A percentile compares a stretch with the other conserved stretches of the same genome.
Conservation (phyloP, 2,329 filamentous ascomycete genomes). For the Fusarium avenaceum region DNA sequence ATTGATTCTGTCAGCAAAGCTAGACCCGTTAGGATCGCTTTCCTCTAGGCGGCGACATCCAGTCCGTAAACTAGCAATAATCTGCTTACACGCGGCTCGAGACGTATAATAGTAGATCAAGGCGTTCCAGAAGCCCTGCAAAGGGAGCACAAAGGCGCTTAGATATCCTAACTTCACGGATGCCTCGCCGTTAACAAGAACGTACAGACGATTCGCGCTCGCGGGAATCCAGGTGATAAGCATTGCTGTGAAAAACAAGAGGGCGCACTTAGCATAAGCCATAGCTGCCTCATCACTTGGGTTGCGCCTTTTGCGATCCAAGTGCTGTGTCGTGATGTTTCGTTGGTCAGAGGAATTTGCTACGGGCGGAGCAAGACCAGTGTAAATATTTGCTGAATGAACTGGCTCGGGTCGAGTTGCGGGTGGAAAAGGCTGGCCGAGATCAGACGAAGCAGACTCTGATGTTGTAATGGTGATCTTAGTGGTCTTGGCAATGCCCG, state of each 20-base stretch:
- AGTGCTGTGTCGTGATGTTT: neutral
- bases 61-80: constrained; percentile 3
- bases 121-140: constrained; percentile 21
- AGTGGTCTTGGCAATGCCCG: constrained; percentile 14
- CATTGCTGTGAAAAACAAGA: constrained; percentile 18
- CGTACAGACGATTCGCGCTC: constrained; percentile 20
- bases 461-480: constrained; percentile 13
- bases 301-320: neutral
- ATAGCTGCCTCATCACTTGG: constrained; percentile 15
- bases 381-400: constrained; percentile 9
- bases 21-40: constrained; percentile 13
- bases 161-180: constrained; percentile 7
- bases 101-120: constrained; percentile 26
- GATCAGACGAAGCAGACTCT: neutral
- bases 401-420: constrained; percentile 8
- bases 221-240: constrained; percentile 20
- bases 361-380: neutral
- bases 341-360: neutral
- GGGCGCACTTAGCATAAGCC: constrained; percentile 14
- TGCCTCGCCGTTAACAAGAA: constrained; percentile 10
- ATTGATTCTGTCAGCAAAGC: constrained; percentile 4
- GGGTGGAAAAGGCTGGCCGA: neutral
- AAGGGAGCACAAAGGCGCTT: constrained; percentile 6
- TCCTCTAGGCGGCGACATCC: constrained; percentile 8
- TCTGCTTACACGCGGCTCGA: constrained; percentile 11